Percentiles rank a stretch among this genome's conserved stretches.
Conservation (phyloP, 148 eudicot genomes). For the Pharnaceum exiguum region DNA sequence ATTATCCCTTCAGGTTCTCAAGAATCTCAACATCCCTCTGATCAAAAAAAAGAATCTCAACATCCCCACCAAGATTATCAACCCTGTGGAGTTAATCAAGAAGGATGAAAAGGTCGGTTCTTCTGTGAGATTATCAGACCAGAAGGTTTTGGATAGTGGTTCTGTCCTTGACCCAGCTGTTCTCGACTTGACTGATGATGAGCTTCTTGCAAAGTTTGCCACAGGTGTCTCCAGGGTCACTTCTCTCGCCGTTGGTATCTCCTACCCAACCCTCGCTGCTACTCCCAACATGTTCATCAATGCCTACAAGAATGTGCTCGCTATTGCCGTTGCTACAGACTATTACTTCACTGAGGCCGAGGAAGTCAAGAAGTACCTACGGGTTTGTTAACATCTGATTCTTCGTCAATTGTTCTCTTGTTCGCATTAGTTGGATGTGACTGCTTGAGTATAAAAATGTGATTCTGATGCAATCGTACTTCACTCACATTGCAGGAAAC, state of each 20-base stretch:
- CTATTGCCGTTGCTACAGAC: constrained; percentile 56
- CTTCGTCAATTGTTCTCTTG: background rate
- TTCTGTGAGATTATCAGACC: constrained; percentile 49
- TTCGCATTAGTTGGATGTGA: no score
- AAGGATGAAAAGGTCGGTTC: constrained; percentile 77
- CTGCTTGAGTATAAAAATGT: no score
- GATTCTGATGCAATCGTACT: no score
- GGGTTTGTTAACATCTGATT: constrained; percentile 17
- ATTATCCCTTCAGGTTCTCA: constrained; percentile 42
- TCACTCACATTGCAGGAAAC: constrained; percentile 41
- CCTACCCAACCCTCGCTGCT: constrained; percentile 68
- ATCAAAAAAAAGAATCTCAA: constrained; percentile 81
- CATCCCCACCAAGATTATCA: constrained; percentile 71
- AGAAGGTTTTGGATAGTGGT: constrained; percentile 52
- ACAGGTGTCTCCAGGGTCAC: constrained; percentile 55
- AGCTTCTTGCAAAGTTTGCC: constrained; percentile 56
- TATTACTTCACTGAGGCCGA: constrained; percentile 61
- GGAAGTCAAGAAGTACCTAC: constrained; percentile 64
- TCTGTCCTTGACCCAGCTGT: constrained; percentile 66
- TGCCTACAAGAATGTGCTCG: constrained; percentile 60
- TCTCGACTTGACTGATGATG: constrained; percentile 63
- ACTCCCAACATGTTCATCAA: constrained; percentile 74
- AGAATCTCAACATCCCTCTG: constrained; percentile 72
- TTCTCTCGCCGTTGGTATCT: constrained; percentile 46
- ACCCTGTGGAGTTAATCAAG: constrained; percentile 67